Evolutionary conservation across 768 basidiomycete genomes (phyloP), one percentile per base, ranked within the genome.

Genomic region (Mycena alexandri): DNA sequence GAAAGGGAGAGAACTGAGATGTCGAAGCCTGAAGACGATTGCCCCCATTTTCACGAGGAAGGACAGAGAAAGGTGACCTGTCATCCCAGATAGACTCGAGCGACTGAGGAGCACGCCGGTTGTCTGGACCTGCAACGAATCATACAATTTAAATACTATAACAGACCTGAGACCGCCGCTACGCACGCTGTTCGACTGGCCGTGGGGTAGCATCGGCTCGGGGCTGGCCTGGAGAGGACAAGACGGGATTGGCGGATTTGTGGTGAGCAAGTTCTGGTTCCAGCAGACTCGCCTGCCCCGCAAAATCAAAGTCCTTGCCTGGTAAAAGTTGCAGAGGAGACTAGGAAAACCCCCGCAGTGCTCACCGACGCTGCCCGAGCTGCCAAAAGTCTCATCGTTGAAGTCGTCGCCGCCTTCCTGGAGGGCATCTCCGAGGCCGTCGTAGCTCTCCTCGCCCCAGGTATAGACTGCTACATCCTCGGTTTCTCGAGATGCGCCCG

Each of bases 331-430:
- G 67, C 51, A 62, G 51, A 71, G 59, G 29, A 63, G 63, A 34
- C 36, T 24, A 5, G 29, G 47, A 58, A 61, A 51, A 56, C 61
- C 63, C 42, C 61, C 24, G 57, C 58, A 44, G 66, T 66, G 69
- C 92, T 84, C 76, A 96, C 96, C 94, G 65, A 97, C 87, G 70
- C 75, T 80, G 38, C 85, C 90, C 55, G 82, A 70, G 44, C 80
- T 86, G 34, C 96, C 98, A 81, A 99, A 99, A 3, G 98, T 99
- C 83, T 97, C 95, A 79, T 97, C 95, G 80, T 99, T 99, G 72
- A 96, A 77, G 72, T 96, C 96, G 83, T 98, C 96, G 63, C 90
- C 90, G 46, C 91, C 92, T 79, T 99, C 97, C 72, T 91, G 89
- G 60, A 98, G 86, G 55, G 89, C 89, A 79, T 94, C 92, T 58